Conservation (phyloP, 192 early-diverging fungal genomes). For the Anaeromyces robustus region DNA sequence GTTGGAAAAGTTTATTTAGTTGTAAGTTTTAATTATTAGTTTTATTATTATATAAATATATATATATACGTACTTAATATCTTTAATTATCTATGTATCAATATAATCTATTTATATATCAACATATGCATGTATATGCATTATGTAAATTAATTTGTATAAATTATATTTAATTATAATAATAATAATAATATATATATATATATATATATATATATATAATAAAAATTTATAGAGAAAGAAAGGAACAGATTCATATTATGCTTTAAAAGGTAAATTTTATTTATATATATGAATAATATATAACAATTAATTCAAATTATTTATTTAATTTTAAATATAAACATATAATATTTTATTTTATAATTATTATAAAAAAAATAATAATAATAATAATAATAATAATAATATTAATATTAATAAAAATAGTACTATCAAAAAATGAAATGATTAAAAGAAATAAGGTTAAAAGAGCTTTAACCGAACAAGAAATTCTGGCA, state of each 20-base stretch:
- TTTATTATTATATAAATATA: too few relatives aligned
- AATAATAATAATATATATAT: background rate
- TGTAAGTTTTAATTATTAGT: slow-evolving; percentile 17
- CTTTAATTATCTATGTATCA: too few relatives aligned
- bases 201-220: background rate
- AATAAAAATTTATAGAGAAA: background rate
- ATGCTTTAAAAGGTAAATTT: slow-evolving; percentile 84
- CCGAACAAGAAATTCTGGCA: slow-evolving; percentile 85
- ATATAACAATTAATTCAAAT: too few relatives aligned
- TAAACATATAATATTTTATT: background rate
- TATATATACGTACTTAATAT: too few relatives aligned
- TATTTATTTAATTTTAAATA: background rate
- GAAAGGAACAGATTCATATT: slow-evolving; percentile 64
- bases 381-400: too few relatives aligned
- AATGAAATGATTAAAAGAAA: slow-evolving; percentile 95
- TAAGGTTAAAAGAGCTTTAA: slow-evolving; percentile 93
- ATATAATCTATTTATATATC: too few relatives aligned
- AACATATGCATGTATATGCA: too few relatives aligned
- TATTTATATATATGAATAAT: background rate
- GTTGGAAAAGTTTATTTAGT: slow-evolving; percentile 96
- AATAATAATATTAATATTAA: slow-evolving; percentile 1
- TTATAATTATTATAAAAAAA: too few relatives aligned
- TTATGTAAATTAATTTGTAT: too few relatives aligned
- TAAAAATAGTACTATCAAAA: slow-evolving; percentile 59
- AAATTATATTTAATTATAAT: slow-evolving; percentile 1